Conservation (phyloP, 2,329 filamentous ascomycete species). For the Xylariaceae sp. region DNA sequence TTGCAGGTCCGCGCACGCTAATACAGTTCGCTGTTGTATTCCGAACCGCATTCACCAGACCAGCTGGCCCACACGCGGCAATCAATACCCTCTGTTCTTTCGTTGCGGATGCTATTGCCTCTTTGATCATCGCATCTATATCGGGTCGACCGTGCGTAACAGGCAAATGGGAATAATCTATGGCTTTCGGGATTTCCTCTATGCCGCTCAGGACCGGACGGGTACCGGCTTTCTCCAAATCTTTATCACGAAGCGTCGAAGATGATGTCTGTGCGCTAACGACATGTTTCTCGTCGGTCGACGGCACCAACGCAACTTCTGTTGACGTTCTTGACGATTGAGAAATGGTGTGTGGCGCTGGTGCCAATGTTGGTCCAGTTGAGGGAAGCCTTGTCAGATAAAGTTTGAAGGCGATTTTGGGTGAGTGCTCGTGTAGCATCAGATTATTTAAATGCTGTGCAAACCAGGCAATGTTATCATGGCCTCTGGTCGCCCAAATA, state of each 20-base stretch:
- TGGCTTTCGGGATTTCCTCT: constrained; percentile 10
- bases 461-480: constrained; percentile 40
- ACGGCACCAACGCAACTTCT: constrained; percentile 6
- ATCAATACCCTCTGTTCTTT: constrained; percentile 41
- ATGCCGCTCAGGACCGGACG: constrained; percentile 11
- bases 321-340: constrained; percentile 11
- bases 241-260: constrained; percentile 14
- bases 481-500: constrained; percentile 47
- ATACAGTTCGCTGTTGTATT: constrained; percentile 45
- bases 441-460: constrained; percentile 39
- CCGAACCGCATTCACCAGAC: constrained; percentile 44
- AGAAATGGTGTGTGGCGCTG: constrained; percentile 3
- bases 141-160: constrained; percentile 42
- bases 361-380: constrained; percentile 4
- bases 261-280: constrained; percentile 17
- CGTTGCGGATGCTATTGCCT: constrained; percentile 34
- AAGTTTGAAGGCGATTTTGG: constrained; percentile 38
- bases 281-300: constrained; percentile 11
- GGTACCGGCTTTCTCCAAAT: constrained; percentile 16
- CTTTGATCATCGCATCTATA: constrained; percentile 36
- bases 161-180: constrained; percentile 24
- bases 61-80: constrained; percentile 47
- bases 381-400: constrained; percentile 34
- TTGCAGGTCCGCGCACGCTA: constrained; percentile 41
- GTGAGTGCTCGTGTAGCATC: constrained; percentile 37